Conservation (phyloP, 306 rosid genomes). For the Neltuma alba region DNA sequence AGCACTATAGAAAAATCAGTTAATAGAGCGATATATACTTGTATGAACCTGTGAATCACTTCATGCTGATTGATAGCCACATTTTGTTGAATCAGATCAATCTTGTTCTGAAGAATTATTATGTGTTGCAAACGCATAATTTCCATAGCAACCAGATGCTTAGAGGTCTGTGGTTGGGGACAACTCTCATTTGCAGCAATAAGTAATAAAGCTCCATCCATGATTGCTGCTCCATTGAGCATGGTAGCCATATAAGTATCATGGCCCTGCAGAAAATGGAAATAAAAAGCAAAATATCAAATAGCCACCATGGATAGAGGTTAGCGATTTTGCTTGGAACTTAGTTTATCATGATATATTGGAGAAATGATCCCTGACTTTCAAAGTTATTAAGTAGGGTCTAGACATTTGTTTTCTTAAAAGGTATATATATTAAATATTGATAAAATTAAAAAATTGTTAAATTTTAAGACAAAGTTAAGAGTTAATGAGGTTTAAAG, state of each 20-base stretch:
- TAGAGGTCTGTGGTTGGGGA: conserved; percentile 97
- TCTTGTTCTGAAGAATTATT: conserved; percentile 95
- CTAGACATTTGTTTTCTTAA: not conserved
- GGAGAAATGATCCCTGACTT: not conserved
- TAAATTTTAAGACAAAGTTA: no score
- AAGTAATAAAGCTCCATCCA: conserved; percentile 95
- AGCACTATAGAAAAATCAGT: not conserved
- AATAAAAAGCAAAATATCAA: not conserved
- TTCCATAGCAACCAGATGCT: conserved; percentile 97
- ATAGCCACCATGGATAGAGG: not conserved
- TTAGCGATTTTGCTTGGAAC: not conserved
- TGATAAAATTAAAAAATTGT: no score
- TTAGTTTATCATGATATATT: not conserved
- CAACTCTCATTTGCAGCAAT: conserved; percentile 99
- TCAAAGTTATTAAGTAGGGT: not conserved
- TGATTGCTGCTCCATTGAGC: conserved; percentile 99
- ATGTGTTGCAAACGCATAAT: conserved; percentile 97
- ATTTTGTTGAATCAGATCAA: conserved; percentile 92
- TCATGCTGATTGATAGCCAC: conserved; percentile 96
- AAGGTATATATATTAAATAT: no score
- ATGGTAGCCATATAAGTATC: conserved; percentile 99
- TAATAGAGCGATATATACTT: conserved; percentile 41
- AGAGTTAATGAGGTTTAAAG: no score
- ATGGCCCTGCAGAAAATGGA: conserved; percentile 64
- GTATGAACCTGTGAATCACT: conserved; percentile 81